A percentile compares a stretch with the other conserved stretches of the same genome.
These are phyloP conservation scores for Coemansia sp. DNA, from an alignment of 192 early-diverging fungal genomes.

Conservation along the genomic window DNA sequence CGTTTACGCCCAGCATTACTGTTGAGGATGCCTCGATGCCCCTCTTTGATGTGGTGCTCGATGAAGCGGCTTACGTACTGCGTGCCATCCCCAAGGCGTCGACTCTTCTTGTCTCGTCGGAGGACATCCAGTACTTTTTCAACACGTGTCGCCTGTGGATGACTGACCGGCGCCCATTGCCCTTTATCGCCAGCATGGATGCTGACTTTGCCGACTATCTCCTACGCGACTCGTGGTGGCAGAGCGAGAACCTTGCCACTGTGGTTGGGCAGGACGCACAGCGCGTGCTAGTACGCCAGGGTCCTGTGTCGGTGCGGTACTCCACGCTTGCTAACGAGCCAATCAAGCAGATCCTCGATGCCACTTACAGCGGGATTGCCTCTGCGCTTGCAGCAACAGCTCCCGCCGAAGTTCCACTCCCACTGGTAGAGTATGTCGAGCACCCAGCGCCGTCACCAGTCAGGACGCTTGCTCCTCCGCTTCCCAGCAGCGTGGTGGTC, in stretches of 20 bases:
- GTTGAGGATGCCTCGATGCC: neutral
- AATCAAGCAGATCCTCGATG: constrained; percentile 81
- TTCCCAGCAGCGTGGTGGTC: neutral
- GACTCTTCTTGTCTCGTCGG: constrained; percentile 29
- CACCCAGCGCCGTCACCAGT: neutral
- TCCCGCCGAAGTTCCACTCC: constrained; percentile 65
- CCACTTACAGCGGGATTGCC: constrained; percentile 13
- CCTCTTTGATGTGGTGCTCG: constrained; percentile 35
- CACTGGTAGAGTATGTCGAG: constrained; percentile 3
- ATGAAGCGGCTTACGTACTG: constrained; percentile 74
- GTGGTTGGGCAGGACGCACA: constrained; percentile 73
- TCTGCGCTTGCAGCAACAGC: constrained; percentile 64
- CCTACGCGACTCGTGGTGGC: constrained; percentile 89
- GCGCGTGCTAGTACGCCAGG: constrained; percentile 84
- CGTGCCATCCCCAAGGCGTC: constrained; percentile 46
- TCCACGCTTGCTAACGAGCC: constrained; percentile 74
- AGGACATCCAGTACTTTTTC: constrained; percentile 35
- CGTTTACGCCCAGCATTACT: constrained; percentile 5
- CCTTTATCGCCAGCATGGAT: constrained; percentile 89
- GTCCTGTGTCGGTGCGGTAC: constrained; percentile 79
- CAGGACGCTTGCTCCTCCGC: neutral
- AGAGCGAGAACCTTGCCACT: constrained; percentile 80
- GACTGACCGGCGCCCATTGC: constrained; percentile 62
- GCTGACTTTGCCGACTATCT: constrained; percentile 90
- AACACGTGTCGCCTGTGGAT: constrained; percentile 25